Conservation (phyloP, 2,329 filamentous ascomycete genomes). For the Lachnellula subtilissima region DNA sequence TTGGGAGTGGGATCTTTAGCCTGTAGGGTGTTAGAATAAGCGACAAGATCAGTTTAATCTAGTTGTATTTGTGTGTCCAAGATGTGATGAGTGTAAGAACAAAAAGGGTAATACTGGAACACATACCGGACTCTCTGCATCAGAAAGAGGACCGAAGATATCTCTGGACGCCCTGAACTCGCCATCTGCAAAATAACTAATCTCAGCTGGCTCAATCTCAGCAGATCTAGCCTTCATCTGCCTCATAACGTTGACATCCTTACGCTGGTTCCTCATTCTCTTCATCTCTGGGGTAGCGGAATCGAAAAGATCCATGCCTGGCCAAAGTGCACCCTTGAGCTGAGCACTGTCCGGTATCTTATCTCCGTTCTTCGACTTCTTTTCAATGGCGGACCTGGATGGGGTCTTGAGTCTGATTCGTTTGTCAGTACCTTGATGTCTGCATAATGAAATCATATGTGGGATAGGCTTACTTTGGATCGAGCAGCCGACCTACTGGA, state of each 20-base stretch:
- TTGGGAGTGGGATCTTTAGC: slow-evolving; percentile 22
- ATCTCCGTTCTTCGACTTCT: slow-evolving; percentile 15
- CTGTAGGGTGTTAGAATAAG: slow-evolving; percentile 11
- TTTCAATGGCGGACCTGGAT: slow-evolving; percentile 9
- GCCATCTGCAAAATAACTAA: slow-evolving; percentile 54
- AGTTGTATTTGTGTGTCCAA: neutral
- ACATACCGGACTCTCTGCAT: slow-evolving; percentile 47
- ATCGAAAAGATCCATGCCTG: slow-evolving; percentile 79
- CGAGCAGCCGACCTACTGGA: slow-evolving; percentile 5
- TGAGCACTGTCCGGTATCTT: slow-evolving; percentile 28
- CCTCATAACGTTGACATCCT: slow-evolving; percentile 65
- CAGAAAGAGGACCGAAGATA: slow-evolving; percentile 56
- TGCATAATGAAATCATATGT: neutral
- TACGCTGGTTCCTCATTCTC: slow-evolving; percentile 72
- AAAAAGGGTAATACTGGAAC: neutral
- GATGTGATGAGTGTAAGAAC: neutral
- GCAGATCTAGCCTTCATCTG: slow-evolving; percentile 61
- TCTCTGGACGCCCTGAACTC: slow-evolving; percentile 48
- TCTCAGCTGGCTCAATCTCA: slow-evolving; percentile 58
- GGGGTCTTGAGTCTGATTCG: slow-evolving; percentile 22
- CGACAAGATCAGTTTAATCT: neutral
- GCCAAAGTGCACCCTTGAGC: slow-evolving; percentile 69
- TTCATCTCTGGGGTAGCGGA: slow-evolving; percentile 69
- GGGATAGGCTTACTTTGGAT: slow-evolving; percentile 18
- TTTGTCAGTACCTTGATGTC: slow-evolving; percentile 2